Percentiles rank a stretch among this genome's conserved stretches.
Evolutionary conservation across 2,329 filamentous ascomycete species (phyloP).

Genomic region (Trichoderma semiorbis): DNA sequence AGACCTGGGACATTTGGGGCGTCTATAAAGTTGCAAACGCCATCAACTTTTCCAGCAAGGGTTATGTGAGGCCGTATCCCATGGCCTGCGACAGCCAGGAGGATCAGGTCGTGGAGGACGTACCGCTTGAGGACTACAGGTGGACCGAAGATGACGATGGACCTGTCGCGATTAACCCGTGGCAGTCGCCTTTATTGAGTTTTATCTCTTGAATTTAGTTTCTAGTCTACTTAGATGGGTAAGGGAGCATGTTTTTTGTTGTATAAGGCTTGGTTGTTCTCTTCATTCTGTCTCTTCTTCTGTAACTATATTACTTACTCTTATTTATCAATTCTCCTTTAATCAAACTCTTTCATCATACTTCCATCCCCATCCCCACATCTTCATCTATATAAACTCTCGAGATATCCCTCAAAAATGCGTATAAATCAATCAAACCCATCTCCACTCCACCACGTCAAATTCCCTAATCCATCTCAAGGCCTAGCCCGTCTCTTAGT

Average conservation of each 20-base stretch:
- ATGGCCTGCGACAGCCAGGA: not conserved
- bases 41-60: not conserved
- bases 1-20: not conserved
- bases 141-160: not conserved
- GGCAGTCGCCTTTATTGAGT: not conserved
- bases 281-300: not conserved
- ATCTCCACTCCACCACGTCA: not conserved
- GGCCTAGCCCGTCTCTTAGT: not conserved
- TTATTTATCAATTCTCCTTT: not conserved
- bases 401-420: not conserved
- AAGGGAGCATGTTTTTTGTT: not conserved
- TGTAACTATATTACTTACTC: not conserved
- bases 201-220: no score
- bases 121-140: not conserved
- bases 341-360: not conserved
- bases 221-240: no score
- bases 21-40: not conserved
- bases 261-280: not conserved
- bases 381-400: not conserved
- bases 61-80: not conserved
- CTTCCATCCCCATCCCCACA: not conserved
- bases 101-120: not conserved
- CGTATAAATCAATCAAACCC: not conserved
- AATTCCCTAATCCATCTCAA: not conserved
- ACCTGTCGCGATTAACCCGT: not conserved